Evolutionary conservation across 176 grass and related monocot species (phyloP).

Genomic region (Thinopyrum elongatum): DNA sequence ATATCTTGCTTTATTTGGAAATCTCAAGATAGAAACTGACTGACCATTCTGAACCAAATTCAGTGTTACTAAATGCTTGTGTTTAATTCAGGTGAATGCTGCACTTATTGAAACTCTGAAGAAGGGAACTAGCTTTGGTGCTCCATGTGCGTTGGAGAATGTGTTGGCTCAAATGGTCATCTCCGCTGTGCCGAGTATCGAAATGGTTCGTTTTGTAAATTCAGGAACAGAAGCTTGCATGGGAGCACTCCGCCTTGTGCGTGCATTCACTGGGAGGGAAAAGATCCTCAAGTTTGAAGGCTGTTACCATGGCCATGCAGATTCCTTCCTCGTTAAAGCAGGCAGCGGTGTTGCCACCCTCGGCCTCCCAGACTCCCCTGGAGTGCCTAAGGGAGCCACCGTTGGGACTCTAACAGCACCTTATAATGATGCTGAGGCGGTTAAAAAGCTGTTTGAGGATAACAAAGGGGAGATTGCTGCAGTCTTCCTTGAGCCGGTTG

Average conservation of each 20-base stretch:
- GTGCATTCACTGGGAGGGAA: slow-evolving; percentile 79
- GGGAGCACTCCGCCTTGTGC: slow-evolving; percentile 97
- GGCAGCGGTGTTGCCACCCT: slow-evolving; percentile 98
- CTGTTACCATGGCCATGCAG: slow-evolving; percentile 97
- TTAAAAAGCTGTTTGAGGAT: slow-evolving; percentile 72
- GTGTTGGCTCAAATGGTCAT: slow-evolving; percentile 94
- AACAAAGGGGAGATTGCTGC: slow-evolving; percentile 87
- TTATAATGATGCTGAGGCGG: slow-evolving; percentile 73
- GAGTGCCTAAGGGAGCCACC: slow-evolving; percentile 85
- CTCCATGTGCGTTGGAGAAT: slow-evolving; percentile 88
- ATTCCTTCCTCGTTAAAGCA: slow-evolving; percentile 95
- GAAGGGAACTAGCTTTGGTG: slow-evolving; percentile 99
- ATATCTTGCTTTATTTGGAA: neutral
- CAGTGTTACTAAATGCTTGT: neutral
- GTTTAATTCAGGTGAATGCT: slow-evolving; percentile 68
- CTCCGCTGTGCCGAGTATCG: slow-evolving; percentile 81
- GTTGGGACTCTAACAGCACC: slow-evolving; percentile 72
- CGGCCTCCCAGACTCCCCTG: slow-evolving; percentile 94
- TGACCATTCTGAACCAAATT: neutral
- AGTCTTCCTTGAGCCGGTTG: slow-evolving; percentile 90
- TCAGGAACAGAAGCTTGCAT: slow-evolving; percentile 99
- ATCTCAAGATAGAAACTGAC: neutral
- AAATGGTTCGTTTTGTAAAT: slow-evolving; percentile 99
- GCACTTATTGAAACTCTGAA: slow-evolving; percentile 89
- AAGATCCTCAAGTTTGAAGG: slow-evolving; percentile 98